phyloP scores from a whole-genome alignment of 495 filamentous ascomycete genomes.

The Annulohypoxylon maeteangense region DNA sequence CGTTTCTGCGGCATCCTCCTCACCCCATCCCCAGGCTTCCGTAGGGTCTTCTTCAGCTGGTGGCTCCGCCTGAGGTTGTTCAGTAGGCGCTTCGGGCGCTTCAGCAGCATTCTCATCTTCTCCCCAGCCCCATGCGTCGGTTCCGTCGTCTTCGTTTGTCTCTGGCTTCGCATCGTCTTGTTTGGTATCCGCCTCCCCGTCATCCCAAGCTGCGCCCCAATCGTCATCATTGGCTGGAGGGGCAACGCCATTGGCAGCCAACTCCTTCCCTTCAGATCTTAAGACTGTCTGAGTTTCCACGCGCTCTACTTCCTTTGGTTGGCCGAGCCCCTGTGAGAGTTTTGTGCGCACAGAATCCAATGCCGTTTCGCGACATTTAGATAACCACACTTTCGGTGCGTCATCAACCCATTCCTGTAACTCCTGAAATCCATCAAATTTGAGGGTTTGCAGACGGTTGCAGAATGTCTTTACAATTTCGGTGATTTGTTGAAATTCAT shows the following conservation, averaged over 20 bases:
- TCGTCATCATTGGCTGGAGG: conserved; percentile 57
- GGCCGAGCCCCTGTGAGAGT: conserved; percentile 69
- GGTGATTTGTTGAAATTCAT: conserved; percentile 73
- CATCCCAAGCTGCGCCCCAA: conserved; percentile 78
- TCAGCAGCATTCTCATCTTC: conserved; percentile 43
- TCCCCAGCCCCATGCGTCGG: conserved; percentile 49
- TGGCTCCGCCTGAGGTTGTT: conserved; percentile 11
- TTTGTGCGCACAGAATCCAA: conserved; percentile 77
- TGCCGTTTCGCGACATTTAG: conserved; percentile 80
- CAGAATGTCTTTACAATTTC: conserved; percentile 70
- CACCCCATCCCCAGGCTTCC: conserved; percentile 71
- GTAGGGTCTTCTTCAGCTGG: conserved; percentile 59
- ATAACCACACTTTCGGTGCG: conserved; percentile 84
- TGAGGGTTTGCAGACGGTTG: conserved; percentile 65
- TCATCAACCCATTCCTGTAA: conserved; percentile 83
- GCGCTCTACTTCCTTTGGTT: conserved; percentile 75
- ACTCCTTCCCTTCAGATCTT: conserved; percentile 68
- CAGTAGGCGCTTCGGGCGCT: conserved; percentile 18
- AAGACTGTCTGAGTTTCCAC: conserved; percentile 84
- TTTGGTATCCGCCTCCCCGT: conserved; percentile 53
- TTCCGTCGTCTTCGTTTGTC: conserved; percentile 39
- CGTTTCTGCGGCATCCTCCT: conserved; percentile 57
- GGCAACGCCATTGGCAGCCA: conserved; percentile 64
- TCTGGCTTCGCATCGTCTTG: conserved; percentile 51
- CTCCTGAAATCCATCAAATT: conserved; percentile 74